Conservation (phyloP, 1,284 basidiomycete species). For the Stygiomarasmius scandens region DNA sequence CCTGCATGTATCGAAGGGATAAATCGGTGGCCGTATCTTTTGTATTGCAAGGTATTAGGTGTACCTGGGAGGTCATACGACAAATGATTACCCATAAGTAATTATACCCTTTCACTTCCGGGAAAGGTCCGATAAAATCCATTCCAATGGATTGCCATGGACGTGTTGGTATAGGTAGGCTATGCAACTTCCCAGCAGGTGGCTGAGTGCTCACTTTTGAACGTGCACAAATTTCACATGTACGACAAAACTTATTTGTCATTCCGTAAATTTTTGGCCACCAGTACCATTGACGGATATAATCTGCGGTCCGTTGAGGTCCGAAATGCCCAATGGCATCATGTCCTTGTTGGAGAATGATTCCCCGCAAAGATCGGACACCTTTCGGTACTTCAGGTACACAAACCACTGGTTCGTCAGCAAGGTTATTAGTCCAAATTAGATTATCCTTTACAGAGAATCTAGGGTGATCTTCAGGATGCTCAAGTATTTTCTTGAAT, state of each 20-base stretch:
- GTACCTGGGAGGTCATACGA: slow-evolving; percentile 21
- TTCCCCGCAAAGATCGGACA: slow-evolving; percentile 15
- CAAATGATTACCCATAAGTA: slow-evolving; percentile 23
- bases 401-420: slow-evolving; percentile 1
- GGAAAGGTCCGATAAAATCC: slow-evolving; percentile 37
- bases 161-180: slow-evolving; percentile 26
- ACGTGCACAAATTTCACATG: slow-evolving; percentile 25
- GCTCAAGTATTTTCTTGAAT: too few relatives aligned
- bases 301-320: slow-evolving; percentile 23
- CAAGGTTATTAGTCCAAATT: slow-evolving; percentile 1
- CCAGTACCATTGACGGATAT: slow-evolving; percentile 33
- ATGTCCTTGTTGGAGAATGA: slow-evolving; percentile 29
- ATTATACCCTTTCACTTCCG: slow-evolving; percentile 17
- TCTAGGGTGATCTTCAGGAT: neutral
- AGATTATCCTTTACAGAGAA: neutral
- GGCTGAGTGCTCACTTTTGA: slow-evolving; percentile 19
- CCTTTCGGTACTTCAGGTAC: neutral
- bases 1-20: slow-evolving; percentile 21
- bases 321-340: slow-evolving; percentile 28
- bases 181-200: slow-evolving; percentile 25
- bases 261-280: too few relatives aligned
- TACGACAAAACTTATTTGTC: too few relatives aligned
- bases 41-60: too few relatives aligned
- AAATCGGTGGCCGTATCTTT: slow-evolving; percentile 19
- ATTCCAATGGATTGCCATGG: too few relatives aligned